Evolutionary conservation across 164 flowering plant genomes (phyloP), one percentile per base, ranked within the genome.

Genomic region (Berberis vulgaris): DNA sequence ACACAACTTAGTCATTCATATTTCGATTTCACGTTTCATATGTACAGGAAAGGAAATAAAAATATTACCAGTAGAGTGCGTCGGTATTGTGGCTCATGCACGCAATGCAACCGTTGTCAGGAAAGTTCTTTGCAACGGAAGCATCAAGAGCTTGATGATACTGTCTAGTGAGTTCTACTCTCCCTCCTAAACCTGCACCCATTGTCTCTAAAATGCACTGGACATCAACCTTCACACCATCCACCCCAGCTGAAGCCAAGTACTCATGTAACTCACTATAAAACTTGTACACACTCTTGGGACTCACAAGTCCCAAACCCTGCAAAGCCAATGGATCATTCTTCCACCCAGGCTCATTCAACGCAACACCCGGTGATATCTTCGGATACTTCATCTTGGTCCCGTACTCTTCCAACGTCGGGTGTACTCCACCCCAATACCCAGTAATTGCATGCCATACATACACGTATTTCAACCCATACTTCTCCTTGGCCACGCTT

Each of bases 61-160:
- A 12, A 59, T 1, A 49, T 49, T 81, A 89, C 94, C 91, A 82
- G 75, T 81, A 81, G 57, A 83, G 82, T 0, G 97, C 85, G 72
- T 94, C 99, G 26, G 89, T 89, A 64, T 85, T 84, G 71, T 94
- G 99, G 81, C 99, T 87, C 99, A 94, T 91, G 73, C 97, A 91
- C 4, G 91, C 97, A 52, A 94, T 94, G 85, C 77, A 72, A 0
- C 91, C 96, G 73, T 91, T 94, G 62, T 87, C 96, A 0, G 86
- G 83, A 62, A 94, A 91, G 58, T 91, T 83, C 78, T 74, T 70
- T 0, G 87, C 82, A 1, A 94, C 74, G 6, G 97, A 87, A 0
- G 95, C 89, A 76, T 91, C 96, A 41, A 94, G 89, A 0, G 98
- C 97, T 45, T 87, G 87, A 60, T 94, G 99, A 57, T 83, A 94